Evolutionary conservation across 352 stramenopile genomes (phyloP), one percentile per base, ranked within the genome.

Genomic region (Phytophthora melonis): DNA sequence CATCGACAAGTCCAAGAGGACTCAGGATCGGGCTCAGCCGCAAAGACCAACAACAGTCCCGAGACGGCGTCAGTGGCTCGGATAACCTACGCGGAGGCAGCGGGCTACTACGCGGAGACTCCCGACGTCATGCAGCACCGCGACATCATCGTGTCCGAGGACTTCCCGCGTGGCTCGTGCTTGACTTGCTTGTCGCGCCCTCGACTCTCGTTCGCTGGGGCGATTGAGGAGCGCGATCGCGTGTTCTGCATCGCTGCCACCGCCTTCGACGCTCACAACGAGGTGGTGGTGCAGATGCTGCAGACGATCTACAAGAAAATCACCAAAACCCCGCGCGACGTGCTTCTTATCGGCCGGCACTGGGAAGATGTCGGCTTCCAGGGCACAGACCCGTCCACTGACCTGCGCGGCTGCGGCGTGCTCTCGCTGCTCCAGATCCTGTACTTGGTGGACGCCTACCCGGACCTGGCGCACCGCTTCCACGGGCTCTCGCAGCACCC

Each of bases 321-420:
- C 23, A 77, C 70, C 8, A 76, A 70, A 55, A 80, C 21, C 1
- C 27, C 62, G 11, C 66, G 68, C 11, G 79, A 89, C 13, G 78
- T 89, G 32, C 63, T 79, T 18, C 79, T 92, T 10, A 84, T 84
- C 3, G 90, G 90, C 16, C 66, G 70, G 14, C 90, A 97, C 67
- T 98, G 92, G 93, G 91, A 97, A 68, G 76, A 81, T 9, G 88
- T 98, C 32, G 93, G 93, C 16, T 98, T 98, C 64, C 93, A 98
- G 66, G 93, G 92, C 25, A 84, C 58, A 7, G 92, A 98, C 63
- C 93, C 93, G 5, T 83, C 91, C 1, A 98, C 91, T 1, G 93
- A 98, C 66, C 75, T 98, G 23, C 88, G 92, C 27, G 89, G 88
- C 19, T 94, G 90, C 36, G 90, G 93, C 32, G 84, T 97, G 30